phyloP scores from a whole-genome alignment of 805 yeast genomes.

The Yamadazyma scolyti region DNA sequence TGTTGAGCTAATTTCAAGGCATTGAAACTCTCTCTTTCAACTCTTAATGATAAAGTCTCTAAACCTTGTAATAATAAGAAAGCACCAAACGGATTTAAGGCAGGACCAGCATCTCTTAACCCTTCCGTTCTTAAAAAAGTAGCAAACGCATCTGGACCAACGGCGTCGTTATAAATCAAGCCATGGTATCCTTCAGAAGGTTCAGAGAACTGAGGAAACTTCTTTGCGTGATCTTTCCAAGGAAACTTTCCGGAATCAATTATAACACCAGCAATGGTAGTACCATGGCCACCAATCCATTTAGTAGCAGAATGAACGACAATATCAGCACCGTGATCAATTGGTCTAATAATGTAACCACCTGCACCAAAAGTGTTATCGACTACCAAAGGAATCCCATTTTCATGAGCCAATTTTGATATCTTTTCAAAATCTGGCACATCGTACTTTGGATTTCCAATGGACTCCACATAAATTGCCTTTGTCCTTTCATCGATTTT shows the following conservation, averaged over 20 bases:
- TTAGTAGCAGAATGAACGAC: slow-evolving; percentile 94
- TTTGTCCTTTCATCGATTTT: slow-evolving; percentile 81
- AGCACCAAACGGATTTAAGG: slow-evolving; percentile 82
- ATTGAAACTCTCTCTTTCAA: slow-evolving; percentile 86
- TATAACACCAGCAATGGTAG: slow-evolving; percentile 87
- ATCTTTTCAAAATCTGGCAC: slow-evolving; percentile 86
- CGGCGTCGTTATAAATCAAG: slow-evolving; percentile 71
- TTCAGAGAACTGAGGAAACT: slow-evolving; percentile 85
- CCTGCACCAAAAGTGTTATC: slow-evolving; percentile 98
- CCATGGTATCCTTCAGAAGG: slow-evolving; percentile 97
- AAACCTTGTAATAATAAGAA: slow-evolving; percentile 87
- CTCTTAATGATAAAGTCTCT: slow-evolving; percentile 90
- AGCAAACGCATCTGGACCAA: slow-evolving; percentile 73
- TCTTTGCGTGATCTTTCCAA: slow-evolving; percentile 80
- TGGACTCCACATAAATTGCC: slow-evolving; percentile 84
- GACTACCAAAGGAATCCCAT: slow-evolving; percentile 86
- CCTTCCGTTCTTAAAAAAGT: slow-evolving; percentile 79
- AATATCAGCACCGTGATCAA: slow-evolving; percentile 88
- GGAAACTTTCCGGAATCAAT: slow-evolving; percentile 92
- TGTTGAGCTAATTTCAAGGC: slow-evolving; percentile 76
- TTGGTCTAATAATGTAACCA: slow-evolving; percentile 80
- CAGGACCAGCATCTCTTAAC: slow-evolving; percentile 89
- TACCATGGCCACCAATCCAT: slow-evolving; percentile 98
- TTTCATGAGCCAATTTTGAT: slow-evolving; percentile 72
- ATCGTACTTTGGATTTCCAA: slow-evolving; percentile 90